phyloP scores from a whole-genome alignment of 495 filamentous ascomycete genomes.

The Hamigera avellanea region DNA sequence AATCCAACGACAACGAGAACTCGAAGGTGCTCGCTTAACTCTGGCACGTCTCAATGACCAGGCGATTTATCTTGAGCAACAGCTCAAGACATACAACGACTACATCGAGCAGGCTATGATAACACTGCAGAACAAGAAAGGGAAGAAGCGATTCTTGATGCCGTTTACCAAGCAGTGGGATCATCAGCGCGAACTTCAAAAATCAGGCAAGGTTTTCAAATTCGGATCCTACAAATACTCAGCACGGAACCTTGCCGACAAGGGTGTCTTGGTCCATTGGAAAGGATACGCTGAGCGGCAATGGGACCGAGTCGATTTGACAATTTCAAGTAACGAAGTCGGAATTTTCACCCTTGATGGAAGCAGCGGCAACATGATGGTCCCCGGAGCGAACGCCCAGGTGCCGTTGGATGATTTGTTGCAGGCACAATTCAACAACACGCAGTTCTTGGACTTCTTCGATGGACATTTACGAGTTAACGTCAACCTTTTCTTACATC shows the following conservation, averaged over 20 bases:
- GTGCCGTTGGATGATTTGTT: constrained; percentile 88
- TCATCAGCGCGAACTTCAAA: constrained; percentile 89
- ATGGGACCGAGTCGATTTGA: constrained; percentile 86
- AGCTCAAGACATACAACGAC: constrained; percentile 95
- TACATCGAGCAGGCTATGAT: constrained; percentile 99
- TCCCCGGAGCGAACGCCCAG: constrained; percentile 84
- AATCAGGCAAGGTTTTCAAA: constrained; percentile 82
- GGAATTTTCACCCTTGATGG: constrained; percentile 92
- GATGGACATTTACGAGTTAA: constrained; percentile 80
- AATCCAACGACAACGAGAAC: constrained; percentile 78
- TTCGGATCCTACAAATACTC: constrained; percentile 97
- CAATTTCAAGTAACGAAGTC: constrained; percentile 87
- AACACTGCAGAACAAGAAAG: constrained; percentile 96
- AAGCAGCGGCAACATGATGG: constrained; percentile 84
- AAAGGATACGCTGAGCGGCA: constrained; percentile 73
- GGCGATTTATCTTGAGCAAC: constrained; percentile 81
- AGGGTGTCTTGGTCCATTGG: constrained; percentile 86
- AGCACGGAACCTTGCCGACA: constrained; percentile 77
- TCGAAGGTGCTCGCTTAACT: constrained; percentile 80
- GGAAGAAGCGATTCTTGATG: constrained; percentile 87
- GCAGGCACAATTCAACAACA: constrained; percentile 93
- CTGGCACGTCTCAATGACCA: constrained; percentile 81
- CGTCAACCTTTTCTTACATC: constrained; percentile 89
- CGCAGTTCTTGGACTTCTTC: constrained; percentile 89
- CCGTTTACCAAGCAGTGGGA: constrained; percentile 99